Percentiles rank a stretch among this genome's conserved stretches.
phyloP scores from a whole-genome alignment of 1,284 basidiomycete genomes.

The Clitocybe nebularis region DNA sequence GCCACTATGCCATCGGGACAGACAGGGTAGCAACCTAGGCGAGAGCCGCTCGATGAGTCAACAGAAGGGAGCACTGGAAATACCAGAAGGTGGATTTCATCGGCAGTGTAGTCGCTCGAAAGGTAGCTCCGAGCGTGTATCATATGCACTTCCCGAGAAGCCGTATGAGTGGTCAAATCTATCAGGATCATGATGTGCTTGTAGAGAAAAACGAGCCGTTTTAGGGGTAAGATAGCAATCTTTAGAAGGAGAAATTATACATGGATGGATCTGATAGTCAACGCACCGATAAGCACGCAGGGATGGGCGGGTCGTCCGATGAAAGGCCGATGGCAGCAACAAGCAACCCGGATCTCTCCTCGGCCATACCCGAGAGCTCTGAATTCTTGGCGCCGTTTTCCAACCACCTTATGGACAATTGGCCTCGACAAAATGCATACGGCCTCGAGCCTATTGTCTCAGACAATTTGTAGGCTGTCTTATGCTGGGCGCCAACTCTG shows the following conservation, averaged over 20 bases:
- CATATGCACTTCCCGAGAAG: not conserved
- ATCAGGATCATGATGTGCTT: not conserved
- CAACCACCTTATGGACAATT: no score
- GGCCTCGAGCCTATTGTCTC: no score
- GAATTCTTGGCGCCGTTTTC: no score
- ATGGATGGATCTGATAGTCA: not conserved
- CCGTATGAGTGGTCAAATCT: not conserved
- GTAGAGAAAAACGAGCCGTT: not conserved
- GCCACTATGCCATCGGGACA: no score
- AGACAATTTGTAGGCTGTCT: no score
- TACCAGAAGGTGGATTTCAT: not conserved
- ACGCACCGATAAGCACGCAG: not conserved
- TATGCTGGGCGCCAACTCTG: no score
- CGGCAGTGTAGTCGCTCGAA: not conserved
- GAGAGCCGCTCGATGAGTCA: no score
- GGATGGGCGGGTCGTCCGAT: not conserved
- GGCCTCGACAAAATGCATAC: no score
- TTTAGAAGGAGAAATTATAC: constrained; percentile 1
- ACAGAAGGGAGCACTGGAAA: not conserved
- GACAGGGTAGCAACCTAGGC: no score
- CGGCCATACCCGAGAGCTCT: no score
- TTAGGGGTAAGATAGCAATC: not conserved
- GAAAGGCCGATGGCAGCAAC: not conserved
- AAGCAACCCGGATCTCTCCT: not conserved
- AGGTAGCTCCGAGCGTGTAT: not conserved